Evolutionary conservation across 106 monocot genomes (phyloP).

Genomic region (Vanilla planifolia): DNA sequence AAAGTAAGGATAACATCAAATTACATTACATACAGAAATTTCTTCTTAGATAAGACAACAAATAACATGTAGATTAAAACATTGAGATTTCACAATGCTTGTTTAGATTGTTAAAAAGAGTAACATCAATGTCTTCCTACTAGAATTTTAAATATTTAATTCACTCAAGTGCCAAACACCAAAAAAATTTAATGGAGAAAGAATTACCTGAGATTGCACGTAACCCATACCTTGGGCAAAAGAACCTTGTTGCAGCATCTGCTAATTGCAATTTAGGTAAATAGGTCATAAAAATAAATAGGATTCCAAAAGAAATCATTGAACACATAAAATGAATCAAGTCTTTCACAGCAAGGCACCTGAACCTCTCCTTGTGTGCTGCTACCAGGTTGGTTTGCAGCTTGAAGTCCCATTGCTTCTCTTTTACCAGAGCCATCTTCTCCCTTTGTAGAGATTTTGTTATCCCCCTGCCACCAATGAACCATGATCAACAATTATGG

Average conservation of each 20-base stretch:
- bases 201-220: slow-evolving; percentile 8
- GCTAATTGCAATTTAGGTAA: background rate
- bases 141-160: background rate
- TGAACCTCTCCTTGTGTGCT: slow-evolving; percentile 1
- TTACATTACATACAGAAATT: too few relatives aligned
- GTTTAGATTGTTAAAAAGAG: too few relatives aligned
- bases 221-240: slow-evolving; percentile 4
- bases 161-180: background rate
- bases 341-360: background rate
- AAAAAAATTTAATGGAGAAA: background rate
- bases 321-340: background rate
- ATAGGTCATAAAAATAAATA: background rate
- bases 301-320: background rate
- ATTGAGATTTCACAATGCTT: too few relatives aligned
- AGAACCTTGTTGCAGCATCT: slow-evolving; percentile 4
- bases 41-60: too few relatives aligned
- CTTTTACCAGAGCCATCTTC: background rate
- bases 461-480: slow-evolving; percentile 6
- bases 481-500: background rate
- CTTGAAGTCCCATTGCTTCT: background rate
- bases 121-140: too few relatives aligned
- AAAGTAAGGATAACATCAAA: too few relatives aligned
- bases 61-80: too few relatives aligned
- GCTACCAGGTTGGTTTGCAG: slow-evolving; percentile 2
- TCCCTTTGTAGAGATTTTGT: background rate